Conservation (phyloP, 1,284 basidiomycete species). For the Cryptococcus floricola region DNA sequence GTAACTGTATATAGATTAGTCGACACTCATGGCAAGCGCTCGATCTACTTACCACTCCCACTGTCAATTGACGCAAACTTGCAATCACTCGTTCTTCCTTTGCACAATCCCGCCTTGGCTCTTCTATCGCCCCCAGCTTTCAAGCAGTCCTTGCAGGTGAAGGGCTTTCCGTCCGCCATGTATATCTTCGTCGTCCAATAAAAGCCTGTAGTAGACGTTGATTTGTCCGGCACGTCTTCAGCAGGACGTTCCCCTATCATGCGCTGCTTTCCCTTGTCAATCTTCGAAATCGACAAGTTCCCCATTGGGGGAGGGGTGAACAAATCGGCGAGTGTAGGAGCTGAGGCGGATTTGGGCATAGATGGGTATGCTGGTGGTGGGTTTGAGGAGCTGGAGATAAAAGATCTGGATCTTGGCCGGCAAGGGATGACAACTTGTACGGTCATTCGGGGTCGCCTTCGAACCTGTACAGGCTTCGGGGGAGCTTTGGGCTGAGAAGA, state of each 20-base stretch:
- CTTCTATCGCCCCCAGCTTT: constrained; percentile 15
- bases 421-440: constrained; percentile 13
- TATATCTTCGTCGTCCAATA: not conserved
- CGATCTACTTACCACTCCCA: not conserved
- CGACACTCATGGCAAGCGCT: not conserved
- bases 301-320: constrained; percentile 10
- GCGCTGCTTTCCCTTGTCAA: constrained; percentile 25
- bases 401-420: constrained; percentile 1
- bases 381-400: not conserved
- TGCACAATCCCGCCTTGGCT: constrained; percentile 18
- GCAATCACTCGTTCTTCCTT: constrained; percentile 16
- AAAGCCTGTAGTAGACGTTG: not conserved
- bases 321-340: constrained; percentile 6
- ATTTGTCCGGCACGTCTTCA: not conserved
- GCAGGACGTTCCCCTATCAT: constrained; percentile 19
- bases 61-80: constrained; percentile 5
- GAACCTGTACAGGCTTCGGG: not conserved
- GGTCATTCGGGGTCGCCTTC: not conserved
- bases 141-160: constrained; percentile 12
- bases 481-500: not conserved
- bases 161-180: constrained; percentile 1
- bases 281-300: not conserved
- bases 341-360: not conserved
- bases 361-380: not conserved
- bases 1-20: not conserved